phyloP scores from a whole-genome alignment of 2,329 filamentous ascomycete genomes.

The Fonsecaea multimorphosa region DNA sequence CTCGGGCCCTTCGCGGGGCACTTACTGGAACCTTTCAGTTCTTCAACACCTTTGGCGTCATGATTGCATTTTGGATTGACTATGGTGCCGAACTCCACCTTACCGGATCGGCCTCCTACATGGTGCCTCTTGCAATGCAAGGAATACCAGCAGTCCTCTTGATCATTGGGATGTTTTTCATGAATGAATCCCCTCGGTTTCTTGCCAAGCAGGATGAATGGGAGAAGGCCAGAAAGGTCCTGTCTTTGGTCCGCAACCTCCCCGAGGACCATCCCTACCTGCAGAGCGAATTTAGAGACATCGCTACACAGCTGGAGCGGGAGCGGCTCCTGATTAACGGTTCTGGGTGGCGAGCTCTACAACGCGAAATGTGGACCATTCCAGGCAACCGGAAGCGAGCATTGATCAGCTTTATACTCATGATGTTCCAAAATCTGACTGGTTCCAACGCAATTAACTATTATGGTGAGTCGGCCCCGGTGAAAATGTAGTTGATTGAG shows the following conservation, averaged over 20 bases:
- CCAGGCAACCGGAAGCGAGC: slow-evolving; percentile 60
- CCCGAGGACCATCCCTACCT: slow-evolving; percentile 60
- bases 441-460: slow-evolving; percentile 60
- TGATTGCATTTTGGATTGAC: slow-evolving; percentile 54
- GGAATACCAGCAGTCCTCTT: slow-evolving; percentile 52
- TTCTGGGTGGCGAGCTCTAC: slow-evolving; percentile 60
- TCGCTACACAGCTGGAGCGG: slow-evolving; percentile 64
- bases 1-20: slow-evolving; percentile 58
- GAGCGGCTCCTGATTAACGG: slow-evolving; percentile 64
- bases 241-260: slow-evolving; percentile 64
- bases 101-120: slow-evolving; percentile 60
- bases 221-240: slow-evolving; percentile 66
- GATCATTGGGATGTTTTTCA: slow-evolving; percentile 41
- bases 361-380: slow-evolving; percentile 68
- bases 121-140: slow-evolving; percentile 70
- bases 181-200: slow-evolving; percentile 45
- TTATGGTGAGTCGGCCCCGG: slow-evolving; percentile 52
- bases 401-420: slow-evolving; percentile 54
- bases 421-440: slow-evolving; percentile 61
- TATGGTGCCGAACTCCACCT: slow-evolving; percentile 57
- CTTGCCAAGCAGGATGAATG: slow-evolving; percentile 68
- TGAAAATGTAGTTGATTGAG: neutral
- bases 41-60: slow-evolving; percentile 44
- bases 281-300: slow-evolving; percentile 65
- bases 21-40: slow-evolving; percentile 46